phyloP scores from a whole-genome alignment of 345 rosid genomes.

The Xanthoceras sorbifolium region DNA sequence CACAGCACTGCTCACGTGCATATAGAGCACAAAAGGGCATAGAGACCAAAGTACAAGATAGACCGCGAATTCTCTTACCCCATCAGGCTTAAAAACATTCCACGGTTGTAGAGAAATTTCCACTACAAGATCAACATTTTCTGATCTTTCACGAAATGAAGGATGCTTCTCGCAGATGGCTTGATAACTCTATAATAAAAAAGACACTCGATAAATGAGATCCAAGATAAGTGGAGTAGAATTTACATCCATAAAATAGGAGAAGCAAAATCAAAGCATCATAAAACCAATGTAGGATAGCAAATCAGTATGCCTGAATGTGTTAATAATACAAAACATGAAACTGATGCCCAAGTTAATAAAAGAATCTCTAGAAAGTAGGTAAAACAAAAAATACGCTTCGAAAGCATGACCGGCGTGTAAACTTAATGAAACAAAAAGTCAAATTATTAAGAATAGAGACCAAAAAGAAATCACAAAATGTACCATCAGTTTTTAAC shows the following conservation, averaged over 20 bases:
- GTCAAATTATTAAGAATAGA: background rate
- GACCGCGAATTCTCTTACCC: slow-evolving; percentile 49
- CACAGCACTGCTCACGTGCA: background rate
- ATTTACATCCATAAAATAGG: background rate
- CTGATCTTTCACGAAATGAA: slow-evolving; percentile 90
- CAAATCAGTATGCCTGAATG: background rate
- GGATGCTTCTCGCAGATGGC: slow-evolving; percentile 84
- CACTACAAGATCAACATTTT: slow-evolving; percentile 92
- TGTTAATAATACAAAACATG: background rate
- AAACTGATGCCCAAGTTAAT: background rate
- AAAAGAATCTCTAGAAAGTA: slow-evolving; percentile 9
- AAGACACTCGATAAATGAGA: slow-evolving; percentile 18
- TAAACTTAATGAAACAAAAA: background rate
- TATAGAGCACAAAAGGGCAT: background rate
- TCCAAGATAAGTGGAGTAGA: background rate
- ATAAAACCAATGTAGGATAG: background rate
- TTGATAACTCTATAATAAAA: slow-evolving; percentile 75
- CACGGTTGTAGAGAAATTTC: slow-evolving; percentile 98
- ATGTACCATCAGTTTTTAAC: background rate
- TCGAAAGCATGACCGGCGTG: background rate
- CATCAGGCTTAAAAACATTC: slow-evolving; percentile 95
- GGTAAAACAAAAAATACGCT: background rate
- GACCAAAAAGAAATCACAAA: background rate
- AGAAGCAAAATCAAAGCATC: background rate
- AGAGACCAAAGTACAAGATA: background rate